Conservation (phyloP, 257 asterid genomes). For the Anisodus tanguticus region DNA sequence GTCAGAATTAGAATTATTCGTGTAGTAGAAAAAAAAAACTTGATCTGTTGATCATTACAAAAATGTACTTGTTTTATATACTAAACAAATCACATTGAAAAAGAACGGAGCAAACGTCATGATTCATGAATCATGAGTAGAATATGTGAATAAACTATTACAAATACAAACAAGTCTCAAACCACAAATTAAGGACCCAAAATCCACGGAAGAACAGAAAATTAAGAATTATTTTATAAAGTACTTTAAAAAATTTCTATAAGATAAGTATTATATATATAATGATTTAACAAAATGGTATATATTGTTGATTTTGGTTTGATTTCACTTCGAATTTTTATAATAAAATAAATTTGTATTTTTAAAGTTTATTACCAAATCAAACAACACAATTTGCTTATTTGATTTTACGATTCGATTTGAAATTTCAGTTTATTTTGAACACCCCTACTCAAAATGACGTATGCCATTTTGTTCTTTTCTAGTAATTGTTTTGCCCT, state of each 20-base stretch:
- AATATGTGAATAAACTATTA: too few relatives aligned
- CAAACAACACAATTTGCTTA: background rate
- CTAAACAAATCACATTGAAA: background rate
- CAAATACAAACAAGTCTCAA: too few relatives aligned
- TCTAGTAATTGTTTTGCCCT: background rate
- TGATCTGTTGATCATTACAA: background rate
- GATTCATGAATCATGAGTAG: too few relatives aligned
- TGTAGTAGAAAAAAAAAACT: background rate
- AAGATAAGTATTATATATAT: too few relatives aligned
- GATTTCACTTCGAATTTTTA: too few relatives aligned
- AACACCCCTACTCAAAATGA: background rate
- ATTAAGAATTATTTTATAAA: too few relatives aligned
- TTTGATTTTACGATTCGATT: background rate
- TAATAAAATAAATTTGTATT: too few relatives aligned
- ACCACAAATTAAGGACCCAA: too few relatives aligned
- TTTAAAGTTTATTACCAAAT: background rate
- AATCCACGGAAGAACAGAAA: too few relatives aligned
- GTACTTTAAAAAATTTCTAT: too few relatives aligned
- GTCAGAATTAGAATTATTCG: background rate
- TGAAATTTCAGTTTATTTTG: background rate
- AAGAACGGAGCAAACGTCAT: background rate
- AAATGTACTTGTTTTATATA: background rate
- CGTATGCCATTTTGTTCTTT: background rate
- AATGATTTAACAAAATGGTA: too few relatives aligned
- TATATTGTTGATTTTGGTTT: too few relatives aligned